Evolutionary conservation across 2,329 filamentous ascomycete genomes (phyloP), one percentile per base, ranked within the genome.

Genomic region (Saccharata proteae): DNA sequence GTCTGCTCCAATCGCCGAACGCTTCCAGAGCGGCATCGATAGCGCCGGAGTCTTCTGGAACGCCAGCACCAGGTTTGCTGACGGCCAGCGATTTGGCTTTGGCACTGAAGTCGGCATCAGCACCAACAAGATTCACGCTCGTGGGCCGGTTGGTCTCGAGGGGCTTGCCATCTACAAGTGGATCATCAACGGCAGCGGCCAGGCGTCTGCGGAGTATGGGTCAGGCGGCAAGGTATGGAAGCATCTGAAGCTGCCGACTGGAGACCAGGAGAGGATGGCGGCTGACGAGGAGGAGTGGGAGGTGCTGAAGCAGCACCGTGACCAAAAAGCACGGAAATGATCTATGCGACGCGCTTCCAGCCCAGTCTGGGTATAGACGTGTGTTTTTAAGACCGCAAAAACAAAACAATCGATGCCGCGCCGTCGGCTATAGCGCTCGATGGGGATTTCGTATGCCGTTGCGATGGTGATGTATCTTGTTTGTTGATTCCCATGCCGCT

Each of bases 151-250:
- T 5, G 90, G 90, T 1, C 62, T 98, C 31, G 90, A 96, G 50
- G 90, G 90, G 1, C 59, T 98, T 54, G 93, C 84, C 52, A 96
- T 96, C 40, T 94, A 98, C 62, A 94, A 94, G 65, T 98, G 94
- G 65, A 74, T 90, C 56, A 69, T 98, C 40, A 67, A 80, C 21
- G 90, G 88, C 1, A 64, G 72, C 37, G 90, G 86, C 7, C 90
- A 98, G 43, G 67, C 77, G n/a, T 83, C 82, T 14, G 71, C 71
- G 0, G 74, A 74, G 33, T 96, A 94, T 51, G 69, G 67, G 2
- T 53, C 57, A 15, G 67, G 65, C 2, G 67, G 65, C 12, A 69
- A 58, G 51, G 51, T 48, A 38, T 77, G 64, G 57, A 71, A 67
- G 51, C 74, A 77, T 53, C 52, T 66, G 45, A 60, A 47, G 29